A percentile compares a stretch with the other conserved stretches of the same genome.
Evolutionary conservation across 331 rosid genomes (phyloP).

Genomic region (Stylosanthes scabra): DNA sequence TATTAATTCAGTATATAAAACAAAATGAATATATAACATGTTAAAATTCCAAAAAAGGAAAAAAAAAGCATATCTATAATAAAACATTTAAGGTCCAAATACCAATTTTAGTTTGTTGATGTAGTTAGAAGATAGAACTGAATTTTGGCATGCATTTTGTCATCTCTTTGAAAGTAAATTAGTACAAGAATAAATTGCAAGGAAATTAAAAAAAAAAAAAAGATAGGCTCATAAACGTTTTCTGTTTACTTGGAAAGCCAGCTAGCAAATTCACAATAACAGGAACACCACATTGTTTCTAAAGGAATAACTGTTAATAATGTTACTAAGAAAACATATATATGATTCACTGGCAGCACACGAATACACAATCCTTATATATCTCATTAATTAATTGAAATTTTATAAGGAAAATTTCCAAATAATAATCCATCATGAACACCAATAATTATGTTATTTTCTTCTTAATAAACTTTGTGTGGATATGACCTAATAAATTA

Average conservation of each 20-base stretch:
- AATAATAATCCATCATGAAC: background rate
- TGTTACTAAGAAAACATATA: background rate
- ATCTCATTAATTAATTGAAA: background rate
- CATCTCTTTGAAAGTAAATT: background rate
- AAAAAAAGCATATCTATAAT: background rate
- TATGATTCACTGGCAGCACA: background rate
- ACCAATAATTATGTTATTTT: background rate
- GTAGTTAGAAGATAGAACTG: background rate
- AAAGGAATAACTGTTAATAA: background rate
- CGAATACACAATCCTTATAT: background rate
- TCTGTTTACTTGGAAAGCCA: background rate
- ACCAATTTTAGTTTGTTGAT: background rate
- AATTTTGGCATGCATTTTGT: background rate
- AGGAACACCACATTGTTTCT: background rate
- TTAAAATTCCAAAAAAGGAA: background rate
- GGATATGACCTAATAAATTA: background rate
- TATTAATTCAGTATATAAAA: no score
- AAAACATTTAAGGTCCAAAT: background rate
- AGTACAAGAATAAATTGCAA: no score
- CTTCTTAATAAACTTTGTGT: background rate
- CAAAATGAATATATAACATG: background rate
- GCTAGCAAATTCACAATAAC: background rate
- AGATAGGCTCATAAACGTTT: background rate
- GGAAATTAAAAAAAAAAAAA: no score
- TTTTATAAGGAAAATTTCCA: no score